These are phyloP conservation scores for Paracoccidioides brasiliensis DNA, from an alignment of 2,329 filamentous ascomycete genomes.

Conservation along the genomic window DNA sequence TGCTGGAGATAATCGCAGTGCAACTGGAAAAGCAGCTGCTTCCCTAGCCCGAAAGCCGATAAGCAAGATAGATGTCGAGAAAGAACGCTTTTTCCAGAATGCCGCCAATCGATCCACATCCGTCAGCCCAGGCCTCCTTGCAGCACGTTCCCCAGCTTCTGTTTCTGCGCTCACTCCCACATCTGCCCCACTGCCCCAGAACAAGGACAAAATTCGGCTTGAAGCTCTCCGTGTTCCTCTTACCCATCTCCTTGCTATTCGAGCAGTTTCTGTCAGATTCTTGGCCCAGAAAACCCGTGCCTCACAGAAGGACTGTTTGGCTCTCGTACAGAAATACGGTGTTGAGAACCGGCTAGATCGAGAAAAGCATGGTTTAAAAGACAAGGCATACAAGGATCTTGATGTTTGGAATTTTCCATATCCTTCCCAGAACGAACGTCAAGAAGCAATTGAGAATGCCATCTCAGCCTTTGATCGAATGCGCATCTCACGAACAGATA, in stretches of 20 bases:
- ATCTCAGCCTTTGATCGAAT: constrained; percentile 51
- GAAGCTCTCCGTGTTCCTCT: constrained; percentile 35
- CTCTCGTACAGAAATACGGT: constrained; percentile 41
- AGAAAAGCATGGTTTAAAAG: constrained; percentile 41
- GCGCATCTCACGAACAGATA: constrained; percentile 46
- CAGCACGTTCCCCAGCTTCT: constrained; percentile 25
- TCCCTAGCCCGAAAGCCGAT: constrained; percentile 20
- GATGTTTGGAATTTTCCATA: constrained; percentile 51
- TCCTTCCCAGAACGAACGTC: constrained; percentile 40
- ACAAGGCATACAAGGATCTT: constrained; percentile 48
- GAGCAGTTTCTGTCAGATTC: constrained; percentile 35
- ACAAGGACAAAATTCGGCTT: constrained; percentile 25
- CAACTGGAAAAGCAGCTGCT: constrained; percentile 19
- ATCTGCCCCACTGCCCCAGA: constrained; percentile 26
- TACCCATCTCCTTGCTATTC: constrained; percentile 42
- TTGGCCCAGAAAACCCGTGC: constrained; percentile 36
- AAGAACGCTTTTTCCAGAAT: constrained; percentile 29
- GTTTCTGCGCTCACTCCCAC: constrained; percentile 30
- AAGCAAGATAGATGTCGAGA: constrained; percentile 29
- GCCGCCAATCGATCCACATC: constrained; percentile 28
- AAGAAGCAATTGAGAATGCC: constrained; percentile 48
- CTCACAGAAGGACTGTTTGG: constrained; percentile 35
- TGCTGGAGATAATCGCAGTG: constrained; percentile 22
- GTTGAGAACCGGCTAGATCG: constrained; percentile 36
- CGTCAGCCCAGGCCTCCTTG: constrained; percentile 29